These are phyloP conservation scores for Scutellaria minor DNA, from an alignment of 257 asterid genomes.

Conservation along the genomic window DNA sequence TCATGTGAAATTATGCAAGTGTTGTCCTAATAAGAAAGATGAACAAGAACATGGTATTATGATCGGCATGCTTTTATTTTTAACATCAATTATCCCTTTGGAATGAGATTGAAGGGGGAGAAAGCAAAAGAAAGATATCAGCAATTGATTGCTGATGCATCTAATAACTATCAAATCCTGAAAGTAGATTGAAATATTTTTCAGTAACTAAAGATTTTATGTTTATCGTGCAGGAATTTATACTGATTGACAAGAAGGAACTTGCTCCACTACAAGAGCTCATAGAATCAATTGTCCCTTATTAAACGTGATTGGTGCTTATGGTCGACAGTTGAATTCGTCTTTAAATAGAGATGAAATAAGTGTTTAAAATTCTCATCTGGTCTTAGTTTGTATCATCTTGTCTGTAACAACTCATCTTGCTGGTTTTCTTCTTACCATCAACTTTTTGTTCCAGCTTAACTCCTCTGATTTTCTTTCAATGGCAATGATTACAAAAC, in stretches of 20 bases:
- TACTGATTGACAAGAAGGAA: conserved; percentile 86
- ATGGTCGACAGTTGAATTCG: conserved; percentile 25
- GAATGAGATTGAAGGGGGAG: too few species aligned
- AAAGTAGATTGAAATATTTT: not conserved
- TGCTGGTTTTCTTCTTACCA: conserved; percentile 17
- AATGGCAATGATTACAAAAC: too few species aligned
- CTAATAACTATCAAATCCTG: not conserved
- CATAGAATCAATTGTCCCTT: conserved; percentile 79
- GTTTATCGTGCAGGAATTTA: conserved; percentile 66
- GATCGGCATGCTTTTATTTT: too few species aligned
- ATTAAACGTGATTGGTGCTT: conserved; percentile 37
- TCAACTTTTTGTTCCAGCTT: conserved; percentile 15
- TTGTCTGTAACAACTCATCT: conserved; percentile 23
- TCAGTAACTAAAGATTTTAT: conserved; percentile 4
- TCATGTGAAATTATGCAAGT: too few species aligned
- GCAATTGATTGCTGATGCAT: not conserved
- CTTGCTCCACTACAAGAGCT: conserved; percentile 91
- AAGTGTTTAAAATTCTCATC: conserved; percentile 31
- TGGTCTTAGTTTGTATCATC: conserved; percentile 30
- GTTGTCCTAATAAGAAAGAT: too few species aligned
- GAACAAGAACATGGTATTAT: too few species aligned
- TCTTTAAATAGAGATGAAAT: conserved; percentile 31
- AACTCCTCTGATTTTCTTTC: not conserved
- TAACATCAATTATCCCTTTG: not conserved
- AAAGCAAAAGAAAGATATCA: not conserved